phyloP scores from a whole-genome alignment of 805 yeast species.

The Saitoella complicata region DNA sequence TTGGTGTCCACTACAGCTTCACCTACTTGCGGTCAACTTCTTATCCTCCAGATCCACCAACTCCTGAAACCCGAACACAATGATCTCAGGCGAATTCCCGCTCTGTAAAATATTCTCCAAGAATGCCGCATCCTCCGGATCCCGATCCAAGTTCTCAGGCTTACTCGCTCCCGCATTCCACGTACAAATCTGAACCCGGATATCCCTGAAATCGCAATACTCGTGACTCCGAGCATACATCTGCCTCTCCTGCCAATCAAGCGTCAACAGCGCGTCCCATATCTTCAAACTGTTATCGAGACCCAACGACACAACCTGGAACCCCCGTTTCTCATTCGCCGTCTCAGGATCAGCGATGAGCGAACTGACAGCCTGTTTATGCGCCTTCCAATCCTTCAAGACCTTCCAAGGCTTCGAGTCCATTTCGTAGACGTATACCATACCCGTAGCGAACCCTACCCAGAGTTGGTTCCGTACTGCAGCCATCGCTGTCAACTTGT shows the following conservation, averaged over 20 bases:
- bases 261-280: conserved; percentile 23
- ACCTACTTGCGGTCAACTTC: conserved; percentile 47
- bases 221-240: conserved; percentile 17
- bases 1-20: too few species aligned
- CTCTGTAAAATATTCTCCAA: conserved; percentile 13
- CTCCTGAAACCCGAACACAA: conserved; percentile 78
- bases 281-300: conserved; percentile 14
- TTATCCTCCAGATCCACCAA: conserved; percentile 76
- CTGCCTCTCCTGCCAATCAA: conserved; percentile 19
- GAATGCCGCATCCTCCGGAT: conserved; percentile 12
- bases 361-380: conserved; percentile 15
- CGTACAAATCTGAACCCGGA: conserved; percentile 21
- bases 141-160: conserved; percentile 18
- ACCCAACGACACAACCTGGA: conserved; percentile 16
- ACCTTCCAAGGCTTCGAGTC: conserved; percentile 20
- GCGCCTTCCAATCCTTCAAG: conserved; percentile 24
- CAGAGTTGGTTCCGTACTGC: conserved; percentile 20
- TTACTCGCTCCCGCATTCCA: conserved; percentile 28
- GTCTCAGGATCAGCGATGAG: conserved; percentile 10
- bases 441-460: conserved; percentile 25
- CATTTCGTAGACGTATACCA: conserved; percentile 21
- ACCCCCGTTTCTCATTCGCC: conserved; percentile 10
- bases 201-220: conserved; percentile 15
- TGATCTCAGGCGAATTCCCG: conserved; percentile 42
- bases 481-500: conserved; percentile 15